Percentiles rank a stretch among this genome's conserved stretches.
Evolutionary conservation across 2,329 filamentous ascomycete species (phyloP).

Genomic region (Capronia epimyces): DNA sequence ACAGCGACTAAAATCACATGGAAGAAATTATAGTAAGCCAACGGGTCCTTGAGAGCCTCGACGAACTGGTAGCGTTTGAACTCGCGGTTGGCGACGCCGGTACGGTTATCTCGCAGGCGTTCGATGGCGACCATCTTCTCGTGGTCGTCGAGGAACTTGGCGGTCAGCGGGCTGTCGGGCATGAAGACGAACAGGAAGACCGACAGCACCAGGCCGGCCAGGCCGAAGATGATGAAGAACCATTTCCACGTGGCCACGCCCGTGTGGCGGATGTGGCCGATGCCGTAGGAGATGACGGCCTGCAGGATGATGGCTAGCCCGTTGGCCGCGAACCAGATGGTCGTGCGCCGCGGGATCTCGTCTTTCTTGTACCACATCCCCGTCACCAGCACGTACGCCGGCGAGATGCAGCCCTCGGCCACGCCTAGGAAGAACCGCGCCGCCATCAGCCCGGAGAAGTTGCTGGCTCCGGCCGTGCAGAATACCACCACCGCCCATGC

Average conservation of each 20-base stretch:
- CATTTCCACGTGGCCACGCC: slow-evolving; percentile 40
- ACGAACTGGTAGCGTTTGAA: not conserved
- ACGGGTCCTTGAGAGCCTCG: slow-evolving; percentile 10
- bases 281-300: slow-evolving; percentile 52
- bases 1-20: not conserved
- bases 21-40: not conserved
- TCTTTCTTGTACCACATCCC: slow-evolving; percentile 52
- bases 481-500: slow-evolving; percentile 50
- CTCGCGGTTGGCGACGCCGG: slow-evolving; percentile 36
- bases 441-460: slow-evolving; percentile 38
- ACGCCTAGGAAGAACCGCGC: slow-evolving; percentile 52
- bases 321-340: slow-evolving; percentile 50
- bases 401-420: slow-evolving; percentile 49
- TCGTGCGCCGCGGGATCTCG: slow-evolving; percentile 49
- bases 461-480: slow-evolving; percentile 49
- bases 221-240: slow-evolving; percentile 49
- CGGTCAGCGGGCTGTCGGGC: slow-evolving; percentile 59
- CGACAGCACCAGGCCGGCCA: slow-evolving; percentile 50
- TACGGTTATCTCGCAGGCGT: slow-evolving; percentile 47
- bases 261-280: slow-evolving; percentile 49
- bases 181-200: slow-evolving; percentile 50
- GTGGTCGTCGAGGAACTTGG: slow-evolving; percentile 50
- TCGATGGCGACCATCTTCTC: slow-evolving; percentile 58
- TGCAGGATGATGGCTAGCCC: slow-evolving; percentile 50
- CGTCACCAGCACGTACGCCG: slow-evolving; percentile 49